Base-by-base conservation (phyloP, 768 basidiomycete genomes). In the Hericium rajendrae region DNA sequence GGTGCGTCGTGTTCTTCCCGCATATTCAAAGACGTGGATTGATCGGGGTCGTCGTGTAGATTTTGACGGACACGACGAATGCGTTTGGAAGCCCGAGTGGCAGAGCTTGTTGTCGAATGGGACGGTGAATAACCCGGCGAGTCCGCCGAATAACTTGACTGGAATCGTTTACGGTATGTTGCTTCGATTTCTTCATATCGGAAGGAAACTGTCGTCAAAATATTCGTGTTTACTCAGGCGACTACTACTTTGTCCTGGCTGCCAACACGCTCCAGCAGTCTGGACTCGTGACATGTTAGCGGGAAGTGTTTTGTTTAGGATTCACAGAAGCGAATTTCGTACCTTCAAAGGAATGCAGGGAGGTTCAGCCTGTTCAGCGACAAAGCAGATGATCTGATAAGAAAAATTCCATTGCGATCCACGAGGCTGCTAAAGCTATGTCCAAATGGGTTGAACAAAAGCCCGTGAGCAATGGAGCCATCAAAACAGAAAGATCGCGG, bases 21-120 rank as follows among this genome's bases (percentile, higher is more conserved):
- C 2, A 22, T 12, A 4, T 52, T 26, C 16, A 32, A 18, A 6
- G 4, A 43, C 18, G n/a, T 43, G 9, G 51, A n/a, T 10, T 10
- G 20, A 12, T 12, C 39, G 8, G 28, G 28, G 28, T 32, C 28
- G 28, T 4, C 28, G 4, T 12, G 18, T 40, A 60, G 60, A 56
- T 61, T 24, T 26, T 59, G 55, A 16, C 18, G 8, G 52, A 55
- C 37, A 59, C 57, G 6, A 56, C 57, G 38, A 62, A 38, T 16
- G 39, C 57, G 37, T 60, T 55, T 85, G 83, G 84, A 69, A 72
- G 28, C 80, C 82, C 16, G 65, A 71, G 15, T 86, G 83, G 82
- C 76, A 84, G 63, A 84, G 82, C 62, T 67, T 86, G 24, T 72
- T 86, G 43, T 79, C 83, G 2, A 83, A 85, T 64, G 84, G 81